These are phyloP conservation scores for Sporothrix phasma DNA, from an alignment of 2,329 filamentous ascomycete genomes.

Conservation along the genomic window DNA sequence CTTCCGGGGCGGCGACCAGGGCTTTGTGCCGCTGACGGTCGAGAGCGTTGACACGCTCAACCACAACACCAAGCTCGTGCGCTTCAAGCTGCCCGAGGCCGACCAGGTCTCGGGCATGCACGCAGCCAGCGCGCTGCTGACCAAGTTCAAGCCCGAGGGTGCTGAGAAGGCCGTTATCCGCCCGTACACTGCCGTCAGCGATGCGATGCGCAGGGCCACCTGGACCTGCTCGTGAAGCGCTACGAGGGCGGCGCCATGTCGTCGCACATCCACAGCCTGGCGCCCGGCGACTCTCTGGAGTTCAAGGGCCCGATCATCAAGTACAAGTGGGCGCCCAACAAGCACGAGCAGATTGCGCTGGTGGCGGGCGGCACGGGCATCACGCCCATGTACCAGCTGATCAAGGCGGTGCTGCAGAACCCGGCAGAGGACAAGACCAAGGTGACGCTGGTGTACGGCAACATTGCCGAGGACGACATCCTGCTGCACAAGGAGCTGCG, in stretches of 20 bases:
- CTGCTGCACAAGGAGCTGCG: conserved; percentile 77
- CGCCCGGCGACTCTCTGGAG: conserved; percentile 69
- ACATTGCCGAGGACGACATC: conserved; percentile 82
- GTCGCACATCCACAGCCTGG: conserved; percentile 73
- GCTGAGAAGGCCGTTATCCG: conserved; percentile 72
- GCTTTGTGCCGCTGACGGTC: conserved; percentile 73
- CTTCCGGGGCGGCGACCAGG: conserved; percentile 79
- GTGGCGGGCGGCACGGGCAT: conserved; percentile 95
- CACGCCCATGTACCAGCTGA: conserved; percentile 95
- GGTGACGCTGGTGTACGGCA: conserved; percentile 90
- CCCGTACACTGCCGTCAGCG: conserved; percentile 86
- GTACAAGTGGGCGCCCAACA: conserved; percentile 82
- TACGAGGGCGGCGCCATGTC: conserved; percentile 92
- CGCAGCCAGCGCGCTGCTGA: conserved; percentile 78
- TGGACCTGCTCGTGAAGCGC: conserved; percentile 86
- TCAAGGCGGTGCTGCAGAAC: conserved; percentile 88
- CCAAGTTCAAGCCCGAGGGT: conserved; percentile 79
- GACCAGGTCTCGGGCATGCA: conserved; percentile 76
- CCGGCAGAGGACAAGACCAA: conserved; percentile 78
- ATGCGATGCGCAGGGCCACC: conserved; percentile 68
- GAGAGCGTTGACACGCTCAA: conserved; percentile 70
- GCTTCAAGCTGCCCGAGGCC: conserved; percentile 75
- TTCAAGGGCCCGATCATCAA: conserved; percentile 96
- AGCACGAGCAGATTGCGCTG: conserved; percentile 79
- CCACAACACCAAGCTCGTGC: conserved; percentile 89